Conservation (phyloP, 768 basidiomycete species). For the Tricholoma bakamatsutake region DNA sequence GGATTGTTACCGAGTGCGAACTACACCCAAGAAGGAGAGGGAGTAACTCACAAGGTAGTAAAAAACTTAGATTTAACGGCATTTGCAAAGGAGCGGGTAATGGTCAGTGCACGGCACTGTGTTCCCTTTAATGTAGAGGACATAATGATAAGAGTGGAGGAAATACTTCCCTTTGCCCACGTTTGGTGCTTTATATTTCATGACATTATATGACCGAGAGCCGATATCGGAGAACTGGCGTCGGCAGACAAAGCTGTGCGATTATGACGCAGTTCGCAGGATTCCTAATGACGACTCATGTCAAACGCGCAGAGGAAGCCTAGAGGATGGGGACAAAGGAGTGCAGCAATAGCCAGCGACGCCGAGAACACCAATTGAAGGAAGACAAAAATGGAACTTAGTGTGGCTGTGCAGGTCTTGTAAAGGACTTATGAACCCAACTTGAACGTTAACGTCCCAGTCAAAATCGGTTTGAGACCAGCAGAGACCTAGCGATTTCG, state of each 20-base stretch:
- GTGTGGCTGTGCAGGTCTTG: not conserved
- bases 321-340: conserved; percentile 10
- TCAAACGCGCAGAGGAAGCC: conserved; percentile 2
- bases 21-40: not conserved
- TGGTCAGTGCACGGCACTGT: conserved; percentile 39
- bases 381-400: not conserved
- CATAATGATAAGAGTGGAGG: conserved; percentile 10
- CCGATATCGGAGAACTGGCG: conserved; percentile 12
- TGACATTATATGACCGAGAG: conserved; percentile 10
- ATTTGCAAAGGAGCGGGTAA: conserved; percentile 47
- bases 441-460: too few species aligned
- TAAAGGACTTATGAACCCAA: too few species aligned
- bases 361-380: not conserved
- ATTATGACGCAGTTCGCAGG: not conserved
- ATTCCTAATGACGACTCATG: not conserved
- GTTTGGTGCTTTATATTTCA: conserved; percentile 14
- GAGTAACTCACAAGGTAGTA: conserved; percentile 21
- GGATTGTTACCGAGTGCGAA: not conserved
- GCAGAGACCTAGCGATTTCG: too few species aligned
- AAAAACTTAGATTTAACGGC: conserved; percentile 34
- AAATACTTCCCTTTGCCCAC: conserved; percentile 2
- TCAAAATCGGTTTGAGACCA: too few species aligned
- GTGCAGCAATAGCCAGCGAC: not conserved
- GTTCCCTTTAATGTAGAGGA: conserved; percentile 36
- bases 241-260: conserved; percentile 14